Conservation (phyloP, 1,284 basidiomycete species). For the Ustilago cynodontis region DNA sequence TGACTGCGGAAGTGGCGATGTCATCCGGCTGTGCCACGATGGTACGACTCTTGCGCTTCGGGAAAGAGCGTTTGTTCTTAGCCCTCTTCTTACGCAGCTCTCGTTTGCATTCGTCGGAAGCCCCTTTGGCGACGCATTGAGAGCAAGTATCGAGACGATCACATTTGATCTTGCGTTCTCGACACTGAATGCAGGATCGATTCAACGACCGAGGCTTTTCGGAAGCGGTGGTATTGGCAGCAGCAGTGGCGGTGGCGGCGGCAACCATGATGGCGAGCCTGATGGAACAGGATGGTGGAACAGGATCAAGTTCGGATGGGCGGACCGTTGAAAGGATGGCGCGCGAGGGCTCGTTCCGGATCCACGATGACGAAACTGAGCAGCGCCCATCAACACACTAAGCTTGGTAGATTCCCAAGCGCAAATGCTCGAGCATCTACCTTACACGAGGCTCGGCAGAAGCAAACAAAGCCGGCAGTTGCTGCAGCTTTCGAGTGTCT, state of each 20-base stretch:
- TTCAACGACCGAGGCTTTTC: constrained; percentile 31
- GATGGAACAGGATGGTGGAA: not conserved
- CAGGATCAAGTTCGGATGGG: not conserved
- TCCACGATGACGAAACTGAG: not conserved
- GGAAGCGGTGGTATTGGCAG: not conserved
- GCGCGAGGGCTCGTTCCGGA: not conserved
- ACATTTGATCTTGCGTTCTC: constrained; percentile 51
- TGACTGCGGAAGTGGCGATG: not conserved
- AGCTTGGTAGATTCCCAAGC: not conserved
- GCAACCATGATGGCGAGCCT: not conserved
- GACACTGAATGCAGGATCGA: constrained; percentile 47
- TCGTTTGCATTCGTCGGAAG: constrained; percentile 31
- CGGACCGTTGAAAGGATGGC: not conserved
- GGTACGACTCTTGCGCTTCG: constrained; percentile 30
- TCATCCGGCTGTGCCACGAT: not conserved
- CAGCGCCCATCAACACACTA: not conserved
- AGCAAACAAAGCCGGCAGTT: not conserved
- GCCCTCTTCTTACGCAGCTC: constrained; percentile 49
- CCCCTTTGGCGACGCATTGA: constrained; percentile 35
- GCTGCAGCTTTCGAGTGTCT: not conserved
- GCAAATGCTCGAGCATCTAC: not conserved
- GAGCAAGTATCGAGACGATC: constrained; percentile 44
- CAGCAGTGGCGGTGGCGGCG: not conserved
- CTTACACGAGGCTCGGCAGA: not conserved
- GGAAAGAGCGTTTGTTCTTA: constrained; percentile 47